Base-by-base conservation (phyloP, 345 rosid genomes). In the Gynandropsis gynandra region DNA sequence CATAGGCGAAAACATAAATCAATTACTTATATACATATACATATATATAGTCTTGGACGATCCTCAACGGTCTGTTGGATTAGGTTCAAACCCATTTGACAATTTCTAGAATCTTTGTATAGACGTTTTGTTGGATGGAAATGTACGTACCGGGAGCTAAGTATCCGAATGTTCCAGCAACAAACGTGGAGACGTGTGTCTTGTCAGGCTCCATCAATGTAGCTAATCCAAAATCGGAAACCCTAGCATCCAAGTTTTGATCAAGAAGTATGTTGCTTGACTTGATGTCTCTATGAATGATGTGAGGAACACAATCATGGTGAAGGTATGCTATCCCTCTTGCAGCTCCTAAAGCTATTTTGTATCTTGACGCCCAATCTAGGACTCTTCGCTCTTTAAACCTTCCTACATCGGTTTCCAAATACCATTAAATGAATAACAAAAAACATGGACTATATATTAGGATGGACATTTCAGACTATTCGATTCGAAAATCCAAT, bases 321-420 rank as follows among this genome's bases (percentile, higher is more conserved):
- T 87, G 96, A 49, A 90, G 85, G 48, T 90, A 87, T 16, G 96
- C 63, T 27, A 90, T 80, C 67, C 96, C 95, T 74, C 96, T 79
- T 47, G 92, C 89, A 10, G 87, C 81, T 4, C 96, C 95, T 50
- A 84, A 46, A 33, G 95, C 98, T 46, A 90, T 76, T 63, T 42
- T 77, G 50, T 64, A 80, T 54, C 98, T 70, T 0, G 77, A 39
- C 13, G 61, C 62, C 92, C 89, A 83, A 72, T 81, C 83, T 64
- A 90, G 71, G 57, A 49, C 34, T 56, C 42, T 69, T 16, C 40
- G 24, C 24, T 75, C 72, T 36, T 4, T 38, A 17, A 75, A 62
- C 57, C 52, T 74, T 44, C 97, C 90, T 82, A 72, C 71, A 47
- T 19, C 38, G 34, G 13, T 16, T 7, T n/a, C n/a, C n/a, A n/a